Evolutionary conservation across 306 rosid species (phyloP), one percentile per base, ranked within the genome.

Genomic region (Rosa persica): DNA sequence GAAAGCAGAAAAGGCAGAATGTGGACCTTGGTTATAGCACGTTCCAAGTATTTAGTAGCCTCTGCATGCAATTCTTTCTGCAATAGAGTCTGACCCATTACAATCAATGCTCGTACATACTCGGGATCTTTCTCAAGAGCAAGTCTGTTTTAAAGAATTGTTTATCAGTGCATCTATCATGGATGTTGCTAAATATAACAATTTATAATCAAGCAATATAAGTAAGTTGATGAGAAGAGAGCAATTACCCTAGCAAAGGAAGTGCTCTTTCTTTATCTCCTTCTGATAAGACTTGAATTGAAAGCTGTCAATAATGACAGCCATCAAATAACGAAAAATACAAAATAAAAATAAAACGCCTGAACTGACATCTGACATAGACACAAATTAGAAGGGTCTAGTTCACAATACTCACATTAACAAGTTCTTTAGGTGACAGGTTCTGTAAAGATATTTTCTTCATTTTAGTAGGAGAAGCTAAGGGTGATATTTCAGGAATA

Each of bases 91-190:
- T 89, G 96, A 67, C 98, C 98, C 91, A 95, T 81, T 78, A 92
- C 81, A 79, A 92, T 88, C 80, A 95, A 79, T 81, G 95, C 98
- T 76, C 88, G 81, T 20, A 78, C 74, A 52, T 85, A 84, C 64
- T 89, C 97, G 40, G 98, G 98, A 76, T 95, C 98, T 87, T 95
- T 92, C 68, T 89, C 87, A 80, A 95, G 97, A 78, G 91, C 93
- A 77, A 80, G 81, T 80, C 98, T 95, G 86, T 67, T 72, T 55
- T 69, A 65, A 46, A 46, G 76, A 87, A 74, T 74, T 22, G 40
- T 55, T 51, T 61, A 78, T 68, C 79, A 79, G 79, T 30, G 78
- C 76, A 81, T 74, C 22, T 85, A 48, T 61, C 71, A 72, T 68
- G 65, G 70, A 77, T 67, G 76, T 70, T 72, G 66, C 52, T 36